Evolutionary conservation across 371 early-diverging fungal species (phyloP), one percentile per base, ranked within the genome.

Genomic region (Mortierella polycephala): DNA sequence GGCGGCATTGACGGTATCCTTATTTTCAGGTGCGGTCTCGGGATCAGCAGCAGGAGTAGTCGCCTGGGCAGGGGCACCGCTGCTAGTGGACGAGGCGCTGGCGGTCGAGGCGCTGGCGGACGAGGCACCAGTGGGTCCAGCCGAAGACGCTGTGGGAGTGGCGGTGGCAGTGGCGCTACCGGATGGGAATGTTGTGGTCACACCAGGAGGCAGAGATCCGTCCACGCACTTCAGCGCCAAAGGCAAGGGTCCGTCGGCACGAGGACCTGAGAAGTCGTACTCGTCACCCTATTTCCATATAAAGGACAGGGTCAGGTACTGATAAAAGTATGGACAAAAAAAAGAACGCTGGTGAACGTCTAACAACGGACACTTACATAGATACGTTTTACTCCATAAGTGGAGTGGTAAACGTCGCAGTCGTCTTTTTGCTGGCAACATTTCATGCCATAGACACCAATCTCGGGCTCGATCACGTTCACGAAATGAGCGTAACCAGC

Each of bases 391-490:
- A 69, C 70, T 55, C 75, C 75, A 56, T 66, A 75, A 14, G 65
- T 67, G 5, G 75, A 75, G 64, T 75, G 75, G 2, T 54, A 49
- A 60, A 75, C 70, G 42, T 75, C 75, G 60, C 75, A 75, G 63
- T 69, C 75, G 44, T 49, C 40, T 63, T 75, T 75, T 23, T 61
- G 52, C 44, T 83, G 68, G 53, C 86, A 85, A 55, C 86, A 85
- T n/a, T 82, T 73, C 65, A 85, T 85, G 58, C 83, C 84, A 66
- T 82, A 85, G 56, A 83, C 69, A 37, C 82, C 74, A 40, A 71
- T 69, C 68, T 81, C 82, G 49, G 86, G 86, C 66, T 85, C 86
- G 56, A 85, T 77, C 50, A 85, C 67, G 60, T 75, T 84, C 45
- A 85, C 86, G 81, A 85, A 85, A 67, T 80, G 83, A 11, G 67